Conservation (phyloP, 2,329 filamentous ascomycete species). For the Lachnellula arida region DNA sequence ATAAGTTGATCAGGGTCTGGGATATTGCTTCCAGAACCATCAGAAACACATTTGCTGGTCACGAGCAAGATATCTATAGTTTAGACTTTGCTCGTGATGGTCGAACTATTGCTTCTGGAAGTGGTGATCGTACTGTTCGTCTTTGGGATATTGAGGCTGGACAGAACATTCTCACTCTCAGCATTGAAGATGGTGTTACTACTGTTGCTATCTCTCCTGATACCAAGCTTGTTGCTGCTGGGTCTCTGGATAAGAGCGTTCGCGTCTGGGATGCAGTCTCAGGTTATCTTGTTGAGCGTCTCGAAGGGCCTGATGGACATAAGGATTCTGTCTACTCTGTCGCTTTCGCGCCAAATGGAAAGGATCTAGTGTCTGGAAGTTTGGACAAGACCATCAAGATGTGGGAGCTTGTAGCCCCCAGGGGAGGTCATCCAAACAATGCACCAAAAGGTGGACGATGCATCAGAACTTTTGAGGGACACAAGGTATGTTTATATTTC, state of each 20-base stretch:
- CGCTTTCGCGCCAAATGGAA: slow-evolving; percentile 89
- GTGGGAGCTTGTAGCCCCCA: slow-evolving; percentile 83
- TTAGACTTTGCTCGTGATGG: slow-evolving; percentile 93
- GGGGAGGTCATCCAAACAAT: slow-evolving; percentile 59
- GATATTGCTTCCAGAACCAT: slow-evolving; percentile 82
- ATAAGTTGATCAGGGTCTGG: slow-evolving; percentile 98
- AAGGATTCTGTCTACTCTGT: slow-evolving; percentile 97
- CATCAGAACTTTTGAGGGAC: slow-evolving; percentile 93
- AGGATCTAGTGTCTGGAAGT: slow-evolving; percentile 89
- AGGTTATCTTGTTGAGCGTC: slow-evolving; percentile 81
- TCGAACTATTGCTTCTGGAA: slow-evolving; percentile 90
- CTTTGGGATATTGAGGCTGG: slow-evolving; percentile 93
- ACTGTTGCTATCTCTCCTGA: slow-evolving; percentile 97
- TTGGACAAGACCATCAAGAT: slow-evolving; percentile 99
- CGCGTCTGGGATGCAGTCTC: slow-evolving; percentile 91
- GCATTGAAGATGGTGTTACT: slow-evolving; percentile 94
- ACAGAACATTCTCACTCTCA: slow-evolving; percentile 76
- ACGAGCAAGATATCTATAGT: slow-evolving; percentile 98
- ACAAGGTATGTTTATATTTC: slow-evolving; percentile 60
- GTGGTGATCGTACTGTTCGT: slow-evolving; percentile 88
- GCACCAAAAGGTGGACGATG: slow-evolving; percentile 84
- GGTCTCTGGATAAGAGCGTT: slow-evolving; percentile 95
- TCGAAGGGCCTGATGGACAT: slow-evolving; percentile 90
- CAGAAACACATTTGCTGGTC: slow-evolving; percentile 88
- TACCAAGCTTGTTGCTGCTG: slow-evolving; percentile 88